Evolutionary conservation across 78 protist species (phyloP).

Genomic region (Protostelium mycophagum): DNA sequence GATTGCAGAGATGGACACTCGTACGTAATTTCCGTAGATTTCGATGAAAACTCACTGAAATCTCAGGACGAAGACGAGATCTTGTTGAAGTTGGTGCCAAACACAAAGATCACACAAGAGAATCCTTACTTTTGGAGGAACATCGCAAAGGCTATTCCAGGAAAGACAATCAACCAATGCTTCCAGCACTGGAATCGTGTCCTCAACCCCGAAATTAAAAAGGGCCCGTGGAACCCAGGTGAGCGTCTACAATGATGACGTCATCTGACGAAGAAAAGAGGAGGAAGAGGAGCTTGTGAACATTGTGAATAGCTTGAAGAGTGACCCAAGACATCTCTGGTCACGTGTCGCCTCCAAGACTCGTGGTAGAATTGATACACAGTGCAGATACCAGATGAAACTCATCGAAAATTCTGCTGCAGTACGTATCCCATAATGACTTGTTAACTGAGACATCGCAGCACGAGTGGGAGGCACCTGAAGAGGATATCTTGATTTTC

Average conservation of each 20-base stretch:
- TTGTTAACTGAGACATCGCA: too few relatives aligned
- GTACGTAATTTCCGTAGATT: background rate
- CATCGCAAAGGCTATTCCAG: background rate
- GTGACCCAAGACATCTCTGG: background rate
- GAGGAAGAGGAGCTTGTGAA: background rate
- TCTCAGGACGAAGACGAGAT: background rate
- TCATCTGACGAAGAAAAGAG: background rate
- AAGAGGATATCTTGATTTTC: background rate
- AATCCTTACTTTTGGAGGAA: background rate
- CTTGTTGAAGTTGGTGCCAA: background rate
- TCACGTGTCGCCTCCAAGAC: background rate
- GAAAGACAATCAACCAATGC: background rate
- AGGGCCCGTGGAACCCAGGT: background rate
- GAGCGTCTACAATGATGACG: background rate
- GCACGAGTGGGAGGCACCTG: background rate
- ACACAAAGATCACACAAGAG: background rate
- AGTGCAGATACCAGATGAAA: background rate
- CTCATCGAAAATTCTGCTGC: background rate
- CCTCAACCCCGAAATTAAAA: background rate
- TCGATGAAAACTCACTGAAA: background rate
- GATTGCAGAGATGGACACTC: background rate
- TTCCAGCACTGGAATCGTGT: background rate
- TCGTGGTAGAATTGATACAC: background rate
- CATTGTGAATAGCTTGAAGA: background rate
- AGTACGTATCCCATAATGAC: too few relatives aligned